phyloP scores from a whole-genome alignment of 148 eudicot genomes.

The Diospyros lotus region DNA sequence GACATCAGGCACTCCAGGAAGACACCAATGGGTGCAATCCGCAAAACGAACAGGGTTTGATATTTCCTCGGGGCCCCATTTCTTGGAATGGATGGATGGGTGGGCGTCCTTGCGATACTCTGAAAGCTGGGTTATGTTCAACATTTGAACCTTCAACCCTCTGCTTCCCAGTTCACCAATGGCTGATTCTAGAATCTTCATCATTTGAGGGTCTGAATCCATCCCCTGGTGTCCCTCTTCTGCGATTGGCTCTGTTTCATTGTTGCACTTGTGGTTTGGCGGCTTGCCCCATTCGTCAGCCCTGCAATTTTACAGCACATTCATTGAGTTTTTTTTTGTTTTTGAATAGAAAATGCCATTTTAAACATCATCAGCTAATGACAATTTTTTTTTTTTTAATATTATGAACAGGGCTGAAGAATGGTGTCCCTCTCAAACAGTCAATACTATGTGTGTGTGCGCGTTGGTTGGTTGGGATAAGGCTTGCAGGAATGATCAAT shows the following conservation, averaged over 20 bases:
- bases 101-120: slow-evolving; percentile 17
- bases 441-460: too few species aligned
- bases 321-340: too few species aligned
- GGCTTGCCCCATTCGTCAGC: slow-evolving; percentile 46
- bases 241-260: slow-evolving; percentile 39
- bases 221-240: slow-evolving; percentile 33
- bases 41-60: slow-evolving; percentile 14
- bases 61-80: slow-evolving; percentile 19
- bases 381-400: not conserved
- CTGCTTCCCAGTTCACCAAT: slow-evolving; percentile 17
- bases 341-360: not conserved
- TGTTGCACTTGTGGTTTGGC: slow-evolving; percentile 34
- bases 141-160: slow-evolving; percentile 32
- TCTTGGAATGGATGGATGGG: slow-evolving; percentile 19
- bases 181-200: slow-evolving; percentile 21
- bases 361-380: not conserved
- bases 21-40: slow-evolving; percentile 26
- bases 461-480: too few species aligned
- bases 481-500: not conserved
- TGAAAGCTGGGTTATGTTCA: slow-evolving; percentile 45
- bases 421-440: too few species aligned
- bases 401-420: too few species aligned
- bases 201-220: slow-evolving; percentile 39
- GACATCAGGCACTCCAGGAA: slow-evolving; percentile 5
- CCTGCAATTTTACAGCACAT: slow-evolving; percentile 8